Conservation (phyloP, 2,329 filamentous ascomycete species). For the Tolypocladium endophyticum region DNA sequence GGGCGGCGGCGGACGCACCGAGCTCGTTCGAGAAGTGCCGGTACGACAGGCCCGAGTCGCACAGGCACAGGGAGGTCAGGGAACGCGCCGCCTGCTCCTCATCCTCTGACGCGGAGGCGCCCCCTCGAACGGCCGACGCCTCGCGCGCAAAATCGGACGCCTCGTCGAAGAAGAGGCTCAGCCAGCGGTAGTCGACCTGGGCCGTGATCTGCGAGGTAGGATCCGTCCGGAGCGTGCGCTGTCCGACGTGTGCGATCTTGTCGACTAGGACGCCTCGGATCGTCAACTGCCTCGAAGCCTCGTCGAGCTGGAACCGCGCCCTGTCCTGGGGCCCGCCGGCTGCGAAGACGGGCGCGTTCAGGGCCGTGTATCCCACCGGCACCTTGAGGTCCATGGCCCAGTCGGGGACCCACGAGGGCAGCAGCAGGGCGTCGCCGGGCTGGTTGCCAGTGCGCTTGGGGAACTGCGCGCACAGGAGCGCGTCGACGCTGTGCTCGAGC, state of each 20-base stretch:
- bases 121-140: background rate
- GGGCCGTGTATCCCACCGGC: constrained; percentile 13
- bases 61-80: constrained; percentile 6
- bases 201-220: background rate
- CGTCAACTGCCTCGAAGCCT: constrained; percentile 2
- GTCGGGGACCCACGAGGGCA: constrained; percentile 24
- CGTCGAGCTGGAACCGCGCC: constrained; percentile 1
- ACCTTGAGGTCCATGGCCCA: constrained; percentile 18
- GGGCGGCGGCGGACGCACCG: background rate
- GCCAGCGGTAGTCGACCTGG: constrained; percentile 11
- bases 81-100: background rate
- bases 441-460: constrained; percentile 7
- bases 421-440: background rate
- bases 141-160: constrained; percentile 9
- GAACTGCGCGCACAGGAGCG: constrained; percentile 18
- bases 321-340: constrained; percentile 10
- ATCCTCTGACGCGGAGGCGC: background rate
- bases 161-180: constrained; percentile 15
- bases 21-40: constrained; percentile 1
- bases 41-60: constrained; percentile 9
- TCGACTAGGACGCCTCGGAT: constrained; percentile 13
- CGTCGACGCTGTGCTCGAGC: constrained; percentile 12
- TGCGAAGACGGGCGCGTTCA: constrained; percentile 10
- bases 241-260: constrained; percentile 10
- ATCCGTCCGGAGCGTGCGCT: constrained; percentile 3